phyloP scores from a whole-genome alignment of 345 rosid genomes.

The Syzygium aromaticum region DNA sequence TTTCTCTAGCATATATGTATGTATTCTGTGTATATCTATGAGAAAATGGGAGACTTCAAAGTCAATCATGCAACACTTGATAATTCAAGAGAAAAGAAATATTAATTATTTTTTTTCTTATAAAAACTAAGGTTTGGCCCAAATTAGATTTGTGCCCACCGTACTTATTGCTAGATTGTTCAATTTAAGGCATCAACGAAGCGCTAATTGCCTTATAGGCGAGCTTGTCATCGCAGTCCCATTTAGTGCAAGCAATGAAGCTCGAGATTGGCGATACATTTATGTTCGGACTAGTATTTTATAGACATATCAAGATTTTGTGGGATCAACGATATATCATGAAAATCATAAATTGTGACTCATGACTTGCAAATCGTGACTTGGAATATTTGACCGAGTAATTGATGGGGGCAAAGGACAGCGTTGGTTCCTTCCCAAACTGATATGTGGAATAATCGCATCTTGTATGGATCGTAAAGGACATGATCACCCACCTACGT shows the following conservation, averaged over 20 bases:
- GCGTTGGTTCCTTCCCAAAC: neutral
- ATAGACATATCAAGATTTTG: neutral
- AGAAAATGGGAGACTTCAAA: neutral
- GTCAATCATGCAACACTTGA: neutral
- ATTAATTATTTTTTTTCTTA: neutral
- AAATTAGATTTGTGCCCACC: neutral
- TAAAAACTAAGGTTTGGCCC: neutral
- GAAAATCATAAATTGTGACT: neutral
- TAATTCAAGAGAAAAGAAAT: too few species aligned
- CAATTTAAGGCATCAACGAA: neutral
- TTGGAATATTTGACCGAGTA: neutral
- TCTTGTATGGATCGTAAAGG: neutral
- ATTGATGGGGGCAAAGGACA: neutral
- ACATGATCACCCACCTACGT: neutral
- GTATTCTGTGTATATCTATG: neutral
- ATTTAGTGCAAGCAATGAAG: neutral
- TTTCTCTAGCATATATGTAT: neutral
- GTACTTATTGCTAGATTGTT: neutral
- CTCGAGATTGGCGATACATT: neutral
- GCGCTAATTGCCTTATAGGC: fast-evolving
- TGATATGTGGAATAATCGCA: neutral
- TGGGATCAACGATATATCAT: neutral
- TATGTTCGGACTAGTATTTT: neutral
- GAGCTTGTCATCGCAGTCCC: neutral
- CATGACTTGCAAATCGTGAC: neutral